Evolutionary conservation across 2,329 filamentous ascomycete genomes (phyloP).

Genomic region (Diplodia mutila): DNA sequence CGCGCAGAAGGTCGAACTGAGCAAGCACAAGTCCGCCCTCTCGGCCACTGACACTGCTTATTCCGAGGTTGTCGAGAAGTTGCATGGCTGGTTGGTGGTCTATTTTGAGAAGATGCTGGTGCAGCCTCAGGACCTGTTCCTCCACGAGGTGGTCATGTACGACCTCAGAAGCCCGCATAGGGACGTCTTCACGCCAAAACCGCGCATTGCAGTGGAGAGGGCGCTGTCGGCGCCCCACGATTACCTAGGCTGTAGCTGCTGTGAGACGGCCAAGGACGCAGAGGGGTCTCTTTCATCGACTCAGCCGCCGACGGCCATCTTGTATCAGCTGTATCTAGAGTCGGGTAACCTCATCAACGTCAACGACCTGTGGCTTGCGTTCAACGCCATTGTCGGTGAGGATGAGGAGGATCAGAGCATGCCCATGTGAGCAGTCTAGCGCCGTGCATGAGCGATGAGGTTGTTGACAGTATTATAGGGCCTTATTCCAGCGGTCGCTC

Average conservation of each 20-base stretch:
- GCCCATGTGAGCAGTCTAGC: slow-evolving; percentile 37
- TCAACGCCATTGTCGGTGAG: slow-evolving; percentile 64
- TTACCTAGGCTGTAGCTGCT: slow-evolving; percentile 76
- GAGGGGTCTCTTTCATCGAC: slow-evolving; percentile 57
- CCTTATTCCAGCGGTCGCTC: slow-evolving; percentile 81
- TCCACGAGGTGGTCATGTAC: slow-evolving; percentile 77
- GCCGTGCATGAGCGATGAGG: slow-evolving; percentile 22
- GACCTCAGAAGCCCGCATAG: slow-evolving; percentile 70
- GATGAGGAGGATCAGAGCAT: slow-evolving; percentile 50
- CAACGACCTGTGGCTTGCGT: slow-evolving; percentile 79
- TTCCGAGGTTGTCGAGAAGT: slow-evolving; percentile 64
- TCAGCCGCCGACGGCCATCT: slow-evolving; percentile 70
- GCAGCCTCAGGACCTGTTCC: slow-evolving; percentile 57
- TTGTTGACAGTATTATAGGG: slow-evolving; percentile 42
- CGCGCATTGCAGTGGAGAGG: slow-evolving; percentile 71
- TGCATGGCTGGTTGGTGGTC: slow-evolving; percentile 55
- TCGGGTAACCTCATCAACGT: slow-evolving; percentile 77
- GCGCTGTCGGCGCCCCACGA: slow-evolving; percentile 74
- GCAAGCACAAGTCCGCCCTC: slow-evolving; percentile 71
- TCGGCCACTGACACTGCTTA: slow-evolving; percentile 73
- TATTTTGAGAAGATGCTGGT: slow-evolving; percentile 54
- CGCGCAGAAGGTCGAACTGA: slow-evolving; percentile 79
- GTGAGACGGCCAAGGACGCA: slow-evolving; percentile 42
- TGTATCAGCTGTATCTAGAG: slow-evolving; percentile 81
- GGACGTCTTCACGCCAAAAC: slow-evolving; percentile 75